Percentiles rank a stretch among this genome's conserved stretches.
Conservation (phyloP, 192 early-diverging fungal genomes). For the Spizellomyces punctatus region DNA sequence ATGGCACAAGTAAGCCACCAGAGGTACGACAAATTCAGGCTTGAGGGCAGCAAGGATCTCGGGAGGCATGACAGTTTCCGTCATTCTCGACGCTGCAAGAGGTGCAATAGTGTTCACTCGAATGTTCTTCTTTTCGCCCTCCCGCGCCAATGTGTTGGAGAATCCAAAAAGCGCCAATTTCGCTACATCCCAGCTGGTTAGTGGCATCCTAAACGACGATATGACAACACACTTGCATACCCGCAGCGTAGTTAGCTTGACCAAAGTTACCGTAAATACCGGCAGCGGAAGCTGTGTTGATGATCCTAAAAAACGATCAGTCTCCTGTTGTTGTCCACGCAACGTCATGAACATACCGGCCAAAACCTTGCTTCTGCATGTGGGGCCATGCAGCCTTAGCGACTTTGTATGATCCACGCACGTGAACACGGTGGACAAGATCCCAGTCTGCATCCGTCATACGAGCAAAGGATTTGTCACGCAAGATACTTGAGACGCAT, state of each 20-base stretch:
- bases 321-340: neutral
- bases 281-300: slow-evolving; percentile 94
- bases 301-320: slow-evolving; percentile 54
- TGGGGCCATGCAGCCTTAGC: slow-evolving; percentile 96
- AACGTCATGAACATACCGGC: slow-evolving; percentile 51
- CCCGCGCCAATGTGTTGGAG: slow-evolving; percentile 86
- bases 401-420: slow-evolving; percentile 93
- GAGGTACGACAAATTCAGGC: slow-evolving; percentile 93
- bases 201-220: neutral
- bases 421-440: slow-evolving; percentile 87
- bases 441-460: slow-evolving; percentile 99
- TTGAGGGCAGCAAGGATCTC: slow-evolving; percentile 95
- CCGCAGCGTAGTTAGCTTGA: slow-evolving; percentile 82
- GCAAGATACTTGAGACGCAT: slow-evolving; percentile 65
- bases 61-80: slow-evolving; percentile 88
- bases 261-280: slow-evolving; percentile 99
- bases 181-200: slow-evolving; percentile 47
- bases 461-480: slow-evolving; percentile 93
- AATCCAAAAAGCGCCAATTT: slow-evolving; percentile 94
- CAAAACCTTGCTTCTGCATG: slow-evolving; percentile 95
- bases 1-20: slow-evolving; percentile 90
- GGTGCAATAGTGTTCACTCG: slow-evolving; percentile 94
- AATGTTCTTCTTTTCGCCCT: slow-evolving; percentile 95
- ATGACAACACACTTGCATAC: slow-evolving; percentile 36
- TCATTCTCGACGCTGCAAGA: slow-evolving; percentile 94